Conservation (phyloP, 441 rosid genomes). For the Eruca vesicaria region DNA sequence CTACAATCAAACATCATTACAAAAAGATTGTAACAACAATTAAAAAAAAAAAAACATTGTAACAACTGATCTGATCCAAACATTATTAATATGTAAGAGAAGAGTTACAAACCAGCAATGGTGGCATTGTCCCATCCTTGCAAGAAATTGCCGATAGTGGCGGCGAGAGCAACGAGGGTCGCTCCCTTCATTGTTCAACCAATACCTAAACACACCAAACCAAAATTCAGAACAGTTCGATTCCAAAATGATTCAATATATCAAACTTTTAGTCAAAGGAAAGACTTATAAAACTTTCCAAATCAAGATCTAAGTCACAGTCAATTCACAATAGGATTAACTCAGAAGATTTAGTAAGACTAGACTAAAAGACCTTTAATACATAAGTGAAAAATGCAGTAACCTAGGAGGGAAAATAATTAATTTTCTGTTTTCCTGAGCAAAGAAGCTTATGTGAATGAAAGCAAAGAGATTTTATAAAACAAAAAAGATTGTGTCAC, state of each 20-base stretch:
- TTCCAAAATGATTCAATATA: neutral
- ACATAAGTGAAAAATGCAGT: slow-evolving; percentile 3
- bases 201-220: slow-evolving; percentile 4
- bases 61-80: neutral
- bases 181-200: slow-evolving; percentile 61
- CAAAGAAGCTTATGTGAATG: neutral
- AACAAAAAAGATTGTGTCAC: slow-evolving; percentile 21
- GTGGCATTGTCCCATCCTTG: slow-evolving; percentile 94
- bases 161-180: slow-evolving; percentile 70
- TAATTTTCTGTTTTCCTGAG: no score
- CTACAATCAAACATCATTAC: slow-evolving; percentile 30
- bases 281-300: neutral
- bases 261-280: slow-evolving; percentile 12
- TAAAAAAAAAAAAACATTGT: neutral
- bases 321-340: neutral
- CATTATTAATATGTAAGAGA: neutral
- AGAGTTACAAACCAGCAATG: slow-evolving; percentile 54
- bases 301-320: slow-evolving; percentile 25
- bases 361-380: neutral
- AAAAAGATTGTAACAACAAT: neutral
- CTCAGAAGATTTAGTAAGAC: neutral
- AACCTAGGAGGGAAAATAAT: neutral
- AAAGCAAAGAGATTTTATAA: slow-evolving; percentile 12
- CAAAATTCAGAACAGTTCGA: neutral
- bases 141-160: slow-evolving; percentile 70